Base-by-base conservation (phyloP, 2,329 filamentous ascomycete genomes). In the Akanthomyces uredinophilus region DNA sequence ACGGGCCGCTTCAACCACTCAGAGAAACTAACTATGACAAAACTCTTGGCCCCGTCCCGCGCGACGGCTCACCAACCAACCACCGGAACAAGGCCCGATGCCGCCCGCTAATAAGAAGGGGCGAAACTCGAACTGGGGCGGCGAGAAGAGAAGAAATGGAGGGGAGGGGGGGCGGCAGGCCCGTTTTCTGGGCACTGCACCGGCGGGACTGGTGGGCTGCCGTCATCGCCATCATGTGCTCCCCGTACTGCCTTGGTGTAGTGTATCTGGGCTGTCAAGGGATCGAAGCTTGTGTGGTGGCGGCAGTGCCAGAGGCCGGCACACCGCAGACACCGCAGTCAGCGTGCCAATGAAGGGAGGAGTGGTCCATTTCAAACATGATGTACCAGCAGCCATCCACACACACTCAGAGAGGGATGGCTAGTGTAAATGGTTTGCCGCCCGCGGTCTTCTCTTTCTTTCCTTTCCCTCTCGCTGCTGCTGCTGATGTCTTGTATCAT, bases 21-120 rank as follows among this genome's bases (percentile, higher is more conserved):
- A 60, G 18, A 32, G 39, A 53, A 29, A 53, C 37, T 32, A 20
- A 20, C 20, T 32, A 29, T 35, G 32, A 11, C 32, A 49, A 37
- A 51, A 52, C 27, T 49, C 43, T 39, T n/a, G 20, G 20, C 49
- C 57, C 57, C 47, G 37, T 53, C 16, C 32, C 49, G 35, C 51
- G 56, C 37, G 29, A 60, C 57, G 57, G 49, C 57, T 60, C 57
- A n/a, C 59, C 59, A 54, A 61, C 59, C 59, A 61, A 61, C 59
- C 59, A 61, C 59, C 59, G 59, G 59, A 54, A 61, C 50, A 54
- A 54, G 59, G 59, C 59, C 59, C 59, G 59, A 61, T 61, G 50
- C 59, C 59, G 59, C 43, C 58, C 58, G 58, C 39, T 39, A 29
- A 35, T 10, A 41, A 41, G 6, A 50, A 27, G 27, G 35, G 46